Evolutionary conservation across 257 asterid genomes (phyloP).

Genomic region (Sherardia arvensis): DNA sequence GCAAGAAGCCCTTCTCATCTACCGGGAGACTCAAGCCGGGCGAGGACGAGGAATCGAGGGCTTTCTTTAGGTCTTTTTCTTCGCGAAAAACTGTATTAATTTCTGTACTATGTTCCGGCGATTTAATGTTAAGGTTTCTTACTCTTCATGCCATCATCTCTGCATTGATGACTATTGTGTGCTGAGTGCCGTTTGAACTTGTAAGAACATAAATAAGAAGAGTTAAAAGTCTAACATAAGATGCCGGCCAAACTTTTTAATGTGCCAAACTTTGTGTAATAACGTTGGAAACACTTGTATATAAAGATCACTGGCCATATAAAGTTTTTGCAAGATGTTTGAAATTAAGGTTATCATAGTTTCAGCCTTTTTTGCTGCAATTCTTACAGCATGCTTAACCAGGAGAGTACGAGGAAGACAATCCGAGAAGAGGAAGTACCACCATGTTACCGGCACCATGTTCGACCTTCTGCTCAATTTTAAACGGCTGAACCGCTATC

Average conservation of each 20-base stretch:
- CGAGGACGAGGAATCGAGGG: slow-evolving; percentile 66
- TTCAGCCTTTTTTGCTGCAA: slow-evolving; percentile 19
- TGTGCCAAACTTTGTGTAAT: background rate
- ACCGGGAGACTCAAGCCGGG: slow-evolving; percentile 48
- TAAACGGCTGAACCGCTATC: slow-evolving; percentile 30
- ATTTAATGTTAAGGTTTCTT: background rate
- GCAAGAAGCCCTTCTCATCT: slow-evolving; percentile 74
- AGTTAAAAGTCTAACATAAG: background rate
- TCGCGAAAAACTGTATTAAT: background rate
- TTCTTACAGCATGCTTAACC: slow-evolving; percentile 11
- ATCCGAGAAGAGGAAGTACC: slow-evolving; percentile 2
- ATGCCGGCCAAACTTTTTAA: no score
- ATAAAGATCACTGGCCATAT: background rate
- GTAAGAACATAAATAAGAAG: background rate
- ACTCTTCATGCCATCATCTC: background rate
- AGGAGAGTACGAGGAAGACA: background rate
- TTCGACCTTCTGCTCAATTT: slow-evolving; percentile 34
- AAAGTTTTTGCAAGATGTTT: slow-evolving; percentile 9
- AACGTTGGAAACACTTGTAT: no score
- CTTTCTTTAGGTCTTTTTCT: slow-evolving; percentile 26
- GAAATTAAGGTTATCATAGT: background rate
- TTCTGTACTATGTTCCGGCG: no score
- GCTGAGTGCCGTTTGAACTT: background rate
- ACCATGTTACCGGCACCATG: slow-evolving; percentile 42
- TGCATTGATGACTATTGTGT: background rate